Conservation (phyloP, 148 eudicot species). For the Camellia sinensis region DNA sequence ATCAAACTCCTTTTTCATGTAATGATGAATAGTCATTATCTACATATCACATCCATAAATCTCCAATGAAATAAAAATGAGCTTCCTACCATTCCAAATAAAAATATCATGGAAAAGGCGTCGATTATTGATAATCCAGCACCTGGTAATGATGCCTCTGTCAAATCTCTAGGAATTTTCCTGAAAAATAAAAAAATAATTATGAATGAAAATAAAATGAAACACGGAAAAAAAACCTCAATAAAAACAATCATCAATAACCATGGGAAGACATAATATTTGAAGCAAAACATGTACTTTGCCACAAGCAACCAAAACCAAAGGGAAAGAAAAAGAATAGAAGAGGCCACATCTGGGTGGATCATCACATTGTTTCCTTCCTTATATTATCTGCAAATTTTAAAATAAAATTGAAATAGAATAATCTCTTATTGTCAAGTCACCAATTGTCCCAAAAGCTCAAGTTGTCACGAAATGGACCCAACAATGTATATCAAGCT, state of each 20-base stretch:
- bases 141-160: conserved; percentile 93
- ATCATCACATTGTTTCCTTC: neutral
- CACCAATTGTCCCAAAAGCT: neutral
- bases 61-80: conserved; percentile 12
- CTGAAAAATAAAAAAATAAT: conserved; percentile 31
- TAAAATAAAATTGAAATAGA: neutral
- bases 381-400: neutral
- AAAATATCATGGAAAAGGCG: conserved; percentile 74
- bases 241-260: neutral
- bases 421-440: neutral
- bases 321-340: neutral
- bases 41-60: neutral
- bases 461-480: no score
- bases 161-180: conserved; percentile 97
- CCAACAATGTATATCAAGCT: no score
- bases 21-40: neutral
- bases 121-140: conserved; percentile 93
- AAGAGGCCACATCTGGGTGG: neutral
- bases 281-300: neutral
- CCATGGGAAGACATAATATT: neutral
- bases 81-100: conserved; percentile 88
- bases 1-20: neutral
- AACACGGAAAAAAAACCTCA: neutral
- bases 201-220: neutral
- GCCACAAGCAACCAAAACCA: neutral